phyloP scores from a whole-genome alignment of 2,329 filamentous ascomycete genomes.

The Daldinia eschscholtzii region DNA sequence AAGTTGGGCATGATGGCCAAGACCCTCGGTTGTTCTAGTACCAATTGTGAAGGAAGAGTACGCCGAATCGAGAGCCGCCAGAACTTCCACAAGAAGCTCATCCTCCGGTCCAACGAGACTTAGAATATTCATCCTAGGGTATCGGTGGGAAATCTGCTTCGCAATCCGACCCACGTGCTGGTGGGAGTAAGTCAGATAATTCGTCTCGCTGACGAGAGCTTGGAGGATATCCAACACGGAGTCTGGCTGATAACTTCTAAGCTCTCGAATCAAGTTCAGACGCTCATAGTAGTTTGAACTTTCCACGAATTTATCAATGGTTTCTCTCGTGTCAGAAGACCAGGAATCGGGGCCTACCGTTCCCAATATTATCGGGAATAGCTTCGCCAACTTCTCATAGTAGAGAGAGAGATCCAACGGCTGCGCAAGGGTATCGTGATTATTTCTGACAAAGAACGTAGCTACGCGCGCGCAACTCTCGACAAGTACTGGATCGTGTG shows the following conservation, averaged over 20 bases:
- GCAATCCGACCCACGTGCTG: conserved; percentile 53
- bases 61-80: conserved; percentile 50
- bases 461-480: conserved; percentile 56
- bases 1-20: neutral
- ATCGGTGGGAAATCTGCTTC: conserved; percentile 56
- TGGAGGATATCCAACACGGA: conserved; percentile 47
- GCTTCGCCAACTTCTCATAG: conserved; percentile 13
- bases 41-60: conserved; percentile 53
- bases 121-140: conserved; percentile 57
- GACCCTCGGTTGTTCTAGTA: conserved; percentile 34
- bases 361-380: conserved; percentile 23
- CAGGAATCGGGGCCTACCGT: conserved; percentile 23
- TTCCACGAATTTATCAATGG: conserved; percentile 51
- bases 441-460: conserved; percentile 48
- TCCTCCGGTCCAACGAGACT: conserved; percentile 52
- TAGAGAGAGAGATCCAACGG: conserved; percentile 3
- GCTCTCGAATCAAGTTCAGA: conserved; percentile 50
- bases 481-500: conserved; percentile 45
- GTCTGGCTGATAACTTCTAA: conserved; percentile 40
- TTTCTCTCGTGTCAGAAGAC: conserved; percentile 48
- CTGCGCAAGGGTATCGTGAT: neutral
- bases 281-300: conserved; percentile 51
- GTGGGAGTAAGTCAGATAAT: conserved; percentile 51
- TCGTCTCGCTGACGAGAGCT: conserved; percentile 51
- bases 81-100: conserved; percentile 51